Evolutionary conservation across 192 early-diverging fungal species (phyloP).

Genomic region (Funneliformis mosseae): DNA sequence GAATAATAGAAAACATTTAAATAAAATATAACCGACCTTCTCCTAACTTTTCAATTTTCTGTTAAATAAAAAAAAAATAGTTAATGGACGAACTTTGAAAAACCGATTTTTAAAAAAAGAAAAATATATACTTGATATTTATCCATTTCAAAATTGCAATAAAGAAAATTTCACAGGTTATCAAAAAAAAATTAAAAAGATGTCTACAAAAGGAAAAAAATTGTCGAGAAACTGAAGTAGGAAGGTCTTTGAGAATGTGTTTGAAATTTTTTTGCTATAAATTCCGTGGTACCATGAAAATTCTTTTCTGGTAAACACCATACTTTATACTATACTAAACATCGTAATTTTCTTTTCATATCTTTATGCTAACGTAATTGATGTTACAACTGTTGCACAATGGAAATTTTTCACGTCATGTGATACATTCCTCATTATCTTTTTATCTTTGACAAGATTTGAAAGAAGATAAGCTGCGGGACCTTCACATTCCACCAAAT

Average conservation of each 20-base stretch:
- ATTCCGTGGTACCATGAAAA: too few relatives aligned
- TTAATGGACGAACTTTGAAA: not conserved
- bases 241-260: too few relatives aligned
- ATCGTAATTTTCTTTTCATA: not conserved
- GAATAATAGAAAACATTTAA: not conserved
- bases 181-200: not conserved
- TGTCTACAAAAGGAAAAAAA: too few relatives aligned
- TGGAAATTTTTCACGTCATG: too few relatives aligned
- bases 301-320: not conserved
- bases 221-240: too few relatives aligned
- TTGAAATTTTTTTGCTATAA: too few relatives aligned
- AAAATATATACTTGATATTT: constrained; percentile 25
- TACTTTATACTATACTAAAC: not conserved
- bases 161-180: not conserved
- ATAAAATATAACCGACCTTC: constrained; percentile 62
- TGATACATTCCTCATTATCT: too few relatives aligned
- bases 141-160: constrained; percentile 1
- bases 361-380: not conserved
- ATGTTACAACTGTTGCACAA: not conserved
- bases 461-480: too few relatives aligned
- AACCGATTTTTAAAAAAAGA: not conserved
- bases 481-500: too few relatives aligned
- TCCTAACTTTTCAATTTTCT: constrained; percentile 99
- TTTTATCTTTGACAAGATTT: too few relatives aligned
- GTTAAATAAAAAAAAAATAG: constrained; percentile 23